Evolutionary conservation across 1,284 basidiomycete genomes (phyloP).

Genomic region (Inonotus hispidus): DNA sequence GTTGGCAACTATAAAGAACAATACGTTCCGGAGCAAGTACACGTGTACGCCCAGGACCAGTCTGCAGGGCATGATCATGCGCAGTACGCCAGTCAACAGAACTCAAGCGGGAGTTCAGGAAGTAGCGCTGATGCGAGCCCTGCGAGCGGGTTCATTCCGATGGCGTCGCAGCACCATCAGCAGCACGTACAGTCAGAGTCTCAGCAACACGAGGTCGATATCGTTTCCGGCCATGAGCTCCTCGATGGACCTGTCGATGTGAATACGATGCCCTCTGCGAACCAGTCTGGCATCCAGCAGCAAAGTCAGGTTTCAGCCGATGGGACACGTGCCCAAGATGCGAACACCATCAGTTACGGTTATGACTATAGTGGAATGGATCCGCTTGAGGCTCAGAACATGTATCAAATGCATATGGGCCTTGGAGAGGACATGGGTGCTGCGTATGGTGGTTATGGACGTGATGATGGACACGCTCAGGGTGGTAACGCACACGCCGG

Average conservation of each 20-base stretch:
- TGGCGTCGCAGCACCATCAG: neutral
- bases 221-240: constrained; percentile 1
- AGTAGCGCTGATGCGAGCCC: neutral
- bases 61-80: neutral
- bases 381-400: neutral
- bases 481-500: neutral
- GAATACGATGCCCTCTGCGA: neutral
- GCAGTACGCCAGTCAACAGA: neutral
- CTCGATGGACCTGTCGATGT: constrained; percentile 8
- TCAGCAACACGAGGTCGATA: neutral
- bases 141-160: constrained; percentile 3
- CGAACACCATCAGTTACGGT: neutral
- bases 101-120: neutral
- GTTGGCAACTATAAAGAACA: neutral
- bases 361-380: neutral
- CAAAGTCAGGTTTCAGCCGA: neutral
- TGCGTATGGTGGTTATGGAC: neutral
- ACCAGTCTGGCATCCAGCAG: neutral
- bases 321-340: neutral
- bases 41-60: constrained; percentile 1
- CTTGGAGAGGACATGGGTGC: neutral
- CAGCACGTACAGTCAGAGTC: neutral
- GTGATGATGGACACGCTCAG: neutral
- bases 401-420: neutral
- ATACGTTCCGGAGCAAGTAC: neutral